Evolutionary conservation across 1,284 basidiomycete species (phyloP), one percentile per base, ranked within the genome.

Genomic region (Kwoniella shivajii): DNA sequence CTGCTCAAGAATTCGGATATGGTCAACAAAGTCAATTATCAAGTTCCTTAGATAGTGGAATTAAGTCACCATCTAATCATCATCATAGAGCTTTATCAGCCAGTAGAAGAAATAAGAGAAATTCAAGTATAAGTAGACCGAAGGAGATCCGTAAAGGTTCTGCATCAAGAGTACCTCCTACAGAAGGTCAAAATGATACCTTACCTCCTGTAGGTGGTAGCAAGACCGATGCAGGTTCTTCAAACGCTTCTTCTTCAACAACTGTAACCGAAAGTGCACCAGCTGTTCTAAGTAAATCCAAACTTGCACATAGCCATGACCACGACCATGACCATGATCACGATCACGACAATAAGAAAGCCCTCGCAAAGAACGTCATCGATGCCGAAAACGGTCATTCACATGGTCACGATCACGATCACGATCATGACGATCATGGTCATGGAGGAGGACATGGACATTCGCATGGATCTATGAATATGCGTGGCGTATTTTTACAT

Each of bases 401-500:
- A 6, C 64, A 72, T 47, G 59, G 36, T 36, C 64, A 65, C 26
- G 56, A 46, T 39, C 42, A 45, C 36, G 54, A 47, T 27, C 60
- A 61, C 44, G 63, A 64, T 14, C 67, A 70, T 31, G 63, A 52
- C 7, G 56, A 66, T 57, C 65, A 63, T n/a, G 57, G 63, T 24
- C 67, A 64, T 46, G 79, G 80, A 9, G n/a, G n/a, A n/a, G 67
- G 69, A 11, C 76, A 79, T 63, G 79, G 80, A 9, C 88, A 89
- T 69, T 74, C 81, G 1, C 88, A 90, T 71, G 81, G 77, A 3
- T 90, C 87, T 5, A 98, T 99, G 95, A 99, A 98, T 79, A 98
- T 99, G 93, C 89, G 82, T 31, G 96, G 93, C 29, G 84, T 99
- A 3, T 83, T 99, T 55, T 79, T 99, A 24, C 96, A 99, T 77